Evolutionary conservation across 257 asterid species (phyloP).

Genomic region (Solanum boliviense): DNA sequence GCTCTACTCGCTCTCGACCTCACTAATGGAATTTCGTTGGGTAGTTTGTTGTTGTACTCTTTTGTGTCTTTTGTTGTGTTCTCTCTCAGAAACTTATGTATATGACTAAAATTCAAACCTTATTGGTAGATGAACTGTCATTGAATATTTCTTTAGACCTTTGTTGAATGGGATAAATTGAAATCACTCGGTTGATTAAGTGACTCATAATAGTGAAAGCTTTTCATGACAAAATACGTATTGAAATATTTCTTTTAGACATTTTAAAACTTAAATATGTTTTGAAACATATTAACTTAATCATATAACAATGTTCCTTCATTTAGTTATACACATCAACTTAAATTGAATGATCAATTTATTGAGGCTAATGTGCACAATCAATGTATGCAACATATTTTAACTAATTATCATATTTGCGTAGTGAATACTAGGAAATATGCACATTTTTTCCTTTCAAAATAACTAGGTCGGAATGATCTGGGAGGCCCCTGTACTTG

Average conservation of each 20-base stretch:
- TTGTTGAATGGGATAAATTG: neutral
- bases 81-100: neutral
- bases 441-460: no score
- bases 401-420: no score
- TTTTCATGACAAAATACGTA: no score
- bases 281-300: no score
- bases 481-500: no score
- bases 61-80: neutral
- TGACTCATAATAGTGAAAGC: neutral
- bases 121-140: neutral
- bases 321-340: neutral
- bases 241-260: neutral
- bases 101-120: neutral
- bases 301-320: neutral
- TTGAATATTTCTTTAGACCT: neutral
- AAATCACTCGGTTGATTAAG: neutral
- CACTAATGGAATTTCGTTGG: neutral
- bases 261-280: no score
- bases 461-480: no score
- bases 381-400: no score
- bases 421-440: no score
- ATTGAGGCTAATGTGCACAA: neutral
- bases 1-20: fast-evolving
- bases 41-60: neutral
- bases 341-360: neutral